Conservation (phyloP, 2,329 filamentous ascomycete genomes). For the Chaetothyriales sp. region DNA sequence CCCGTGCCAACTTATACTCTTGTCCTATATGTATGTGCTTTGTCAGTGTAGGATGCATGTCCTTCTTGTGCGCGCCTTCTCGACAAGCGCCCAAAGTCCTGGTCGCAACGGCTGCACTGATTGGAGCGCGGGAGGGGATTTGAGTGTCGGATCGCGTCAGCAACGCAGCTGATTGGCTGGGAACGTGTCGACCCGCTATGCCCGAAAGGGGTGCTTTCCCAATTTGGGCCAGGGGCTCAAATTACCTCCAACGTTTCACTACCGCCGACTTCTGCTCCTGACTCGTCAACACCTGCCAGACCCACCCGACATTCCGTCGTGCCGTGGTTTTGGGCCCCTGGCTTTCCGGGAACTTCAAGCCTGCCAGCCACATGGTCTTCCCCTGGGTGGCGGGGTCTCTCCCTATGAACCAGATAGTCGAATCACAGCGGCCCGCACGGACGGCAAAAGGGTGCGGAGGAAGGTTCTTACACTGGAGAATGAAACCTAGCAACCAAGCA, state of each 20-base stretch:
- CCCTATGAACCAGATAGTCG: background rate
- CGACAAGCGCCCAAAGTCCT: background rate
- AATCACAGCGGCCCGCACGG: background rate
- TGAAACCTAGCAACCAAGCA: background rate
- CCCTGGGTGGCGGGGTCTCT: background rate
- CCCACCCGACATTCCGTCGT: background rate
- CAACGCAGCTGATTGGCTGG: background rate
- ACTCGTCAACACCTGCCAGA: background rate
- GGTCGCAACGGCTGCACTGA: background rate
- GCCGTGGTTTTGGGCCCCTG: background rate
- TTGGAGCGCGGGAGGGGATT: background rate
- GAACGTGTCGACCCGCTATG: background rate
- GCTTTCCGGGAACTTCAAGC: background rate
- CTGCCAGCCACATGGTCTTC: background rate
- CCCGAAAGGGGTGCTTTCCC: background rate
- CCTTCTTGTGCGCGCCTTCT: too few relatives aligned
- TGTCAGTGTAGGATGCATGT: background rate
- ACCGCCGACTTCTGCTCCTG: too few relatives aligned
- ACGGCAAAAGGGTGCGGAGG: background rate
- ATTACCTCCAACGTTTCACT: background rate
- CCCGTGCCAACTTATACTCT: background rate
- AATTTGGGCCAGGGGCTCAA: background rate
- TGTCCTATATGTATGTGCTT: background rate
- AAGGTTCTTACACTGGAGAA: background rate
- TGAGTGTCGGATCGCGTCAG: background rate